phyloP scores from a whole-genome alignment of 1,139 yeast genomes.

The Hyphopichia buzzinii region DNA sequence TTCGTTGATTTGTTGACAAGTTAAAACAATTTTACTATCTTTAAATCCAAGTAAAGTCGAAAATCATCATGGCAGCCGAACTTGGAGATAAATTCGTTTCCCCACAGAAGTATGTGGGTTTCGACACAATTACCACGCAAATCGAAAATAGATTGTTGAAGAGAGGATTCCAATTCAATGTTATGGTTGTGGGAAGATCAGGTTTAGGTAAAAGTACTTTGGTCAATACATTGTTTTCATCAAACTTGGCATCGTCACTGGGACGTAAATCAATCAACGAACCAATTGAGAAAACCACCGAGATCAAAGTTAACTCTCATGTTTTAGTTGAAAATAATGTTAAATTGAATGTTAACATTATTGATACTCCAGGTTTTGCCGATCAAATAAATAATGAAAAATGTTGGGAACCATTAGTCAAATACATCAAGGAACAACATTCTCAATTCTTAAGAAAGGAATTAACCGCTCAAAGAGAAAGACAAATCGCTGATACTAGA shows the following conservation, averaged over 20 bases:
- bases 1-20: not conserved
- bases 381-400: constrained; percentile 94
- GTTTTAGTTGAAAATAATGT: constrained; percentile 80
- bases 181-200: constrained; percentile 92
- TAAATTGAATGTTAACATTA: constrained; percentile 76
- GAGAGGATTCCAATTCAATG: constrained; percentile 90
- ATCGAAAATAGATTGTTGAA: constrained; percentile 89
- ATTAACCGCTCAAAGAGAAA: constrained; percentile 93
- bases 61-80: not conserved
- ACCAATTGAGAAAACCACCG: constrained; percentile 85
- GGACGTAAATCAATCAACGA: constrained; percentile 69
- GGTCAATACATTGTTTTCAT: constrained; percentile 83
- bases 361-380: constrained; percentile 98
- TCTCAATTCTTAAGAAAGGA: constrained; percentile 91
- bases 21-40: too few species aligned
- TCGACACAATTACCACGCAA: constrained; percentile 93
- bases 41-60: not conserved
- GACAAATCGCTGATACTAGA: constrained; percentile 80
- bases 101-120: constrained; percentile 75
- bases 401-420: constrained; percentile 96
- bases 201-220: constrained; percentile 94
- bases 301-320: constrained; percentile 74
- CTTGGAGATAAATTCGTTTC: constrained; percentile 17
- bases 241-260: constrained; percentile 69
- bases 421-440: constrained; percentile 95